phyloP scores from a whole-genome alignment of 768 basidiomycete species.

The Suillus luteus region DNA sequence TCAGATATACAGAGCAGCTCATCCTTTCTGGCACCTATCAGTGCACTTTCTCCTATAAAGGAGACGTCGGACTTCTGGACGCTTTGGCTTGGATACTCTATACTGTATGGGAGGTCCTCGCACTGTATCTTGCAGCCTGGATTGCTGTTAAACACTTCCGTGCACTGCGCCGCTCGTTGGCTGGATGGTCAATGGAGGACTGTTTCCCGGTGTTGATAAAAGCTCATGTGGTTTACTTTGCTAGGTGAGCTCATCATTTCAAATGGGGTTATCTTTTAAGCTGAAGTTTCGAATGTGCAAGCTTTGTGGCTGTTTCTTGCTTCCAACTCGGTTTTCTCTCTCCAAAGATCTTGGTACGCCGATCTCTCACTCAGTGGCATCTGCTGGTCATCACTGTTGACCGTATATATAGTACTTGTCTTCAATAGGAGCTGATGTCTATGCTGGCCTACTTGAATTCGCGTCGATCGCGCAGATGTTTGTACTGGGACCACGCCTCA shows the following conservation, averaged over 20 bases:
- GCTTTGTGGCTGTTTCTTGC: not conserved
- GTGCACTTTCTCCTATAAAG: not conserved
- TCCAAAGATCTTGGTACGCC: not conserved
- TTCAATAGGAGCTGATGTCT: not conserved
- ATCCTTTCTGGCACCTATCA: not conserved
- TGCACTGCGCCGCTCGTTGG: not conserved
- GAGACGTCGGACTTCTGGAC: not conserved
- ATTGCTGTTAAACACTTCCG: conserved; percentile 4
- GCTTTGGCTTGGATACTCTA: not conserved
- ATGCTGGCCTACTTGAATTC: not conserved
- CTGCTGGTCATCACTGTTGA: not conserved
- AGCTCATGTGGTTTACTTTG: conserved; percentile 5
- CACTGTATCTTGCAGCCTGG: conserved; percentile 5
- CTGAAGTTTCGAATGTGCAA: not conserved
- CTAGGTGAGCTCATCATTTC: not conserved
- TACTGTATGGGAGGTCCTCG: conserved; percentile 3
- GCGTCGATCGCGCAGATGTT: not conserved
- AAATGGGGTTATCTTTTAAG: not conserved
- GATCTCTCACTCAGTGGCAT: not conserved
- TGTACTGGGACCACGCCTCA: conserved; percentile 5
- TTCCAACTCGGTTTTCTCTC: not conserved
- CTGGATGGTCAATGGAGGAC: not conserved
- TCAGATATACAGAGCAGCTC: not conserved
- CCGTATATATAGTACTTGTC: not conserved
- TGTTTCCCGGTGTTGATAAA: not conserved